Conservation (phyloP, 495 filamentous ascomycete species). For the Penicillium verhagenii region DNA sequence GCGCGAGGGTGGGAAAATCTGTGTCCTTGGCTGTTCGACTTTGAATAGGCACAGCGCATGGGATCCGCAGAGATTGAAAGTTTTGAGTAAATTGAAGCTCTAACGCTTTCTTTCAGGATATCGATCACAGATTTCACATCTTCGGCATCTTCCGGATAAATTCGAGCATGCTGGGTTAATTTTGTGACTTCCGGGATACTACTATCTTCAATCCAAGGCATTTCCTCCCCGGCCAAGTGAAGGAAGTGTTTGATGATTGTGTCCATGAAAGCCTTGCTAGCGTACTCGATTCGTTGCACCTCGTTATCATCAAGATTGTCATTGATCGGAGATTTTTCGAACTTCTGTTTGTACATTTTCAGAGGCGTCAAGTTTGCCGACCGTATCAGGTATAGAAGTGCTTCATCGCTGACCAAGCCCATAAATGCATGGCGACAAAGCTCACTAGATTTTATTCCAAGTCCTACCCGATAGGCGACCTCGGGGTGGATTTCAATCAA, state of each 20-base stretch:
- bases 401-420: slow-evolving; percentile 48
- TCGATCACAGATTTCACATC: slow-evolving; percentile 1
- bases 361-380: not conserved
- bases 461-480: slow-evolving; percentile 43
- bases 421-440: slow-evolving; percentile 49
- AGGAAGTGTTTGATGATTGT: slow-evolving; percentile 34
- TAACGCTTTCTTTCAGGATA: not conserved
- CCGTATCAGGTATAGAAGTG: slow-evolving; percentile 32
- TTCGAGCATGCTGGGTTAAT: slow-evolving; percentile 8
- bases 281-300: slow-evolving; percentile 51
- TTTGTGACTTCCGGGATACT: slow-evolving; percentile 30
- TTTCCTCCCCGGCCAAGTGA: slow-evolving; percentile 32
- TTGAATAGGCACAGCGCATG: not conserved
- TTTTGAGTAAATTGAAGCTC: not conserved
- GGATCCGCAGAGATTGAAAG: not conserved
- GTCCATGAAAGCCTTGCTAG: slow-evolving; percentile 44
- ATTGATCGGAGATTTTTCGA: slow-evolving; percentile 23
- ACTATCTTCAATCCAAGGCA: slow-evolving; percentile 43
- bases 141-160: slow-evolving; percentile 7
- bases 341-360: slow-evolving; percentile 17
- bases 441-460: slow-evolving; percentile 34
- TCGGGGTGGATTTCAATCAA: slow-evolving; percentile 52
- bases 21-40: no score
- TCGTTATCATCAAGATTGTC: slow-evolving; percentile 43
- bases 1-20: not conserved